Evolutionary conservation across 2,329 filamentous ascomycete genomes (phyloP).

Genomic region (Botryotinia narcissicola): DNA sequence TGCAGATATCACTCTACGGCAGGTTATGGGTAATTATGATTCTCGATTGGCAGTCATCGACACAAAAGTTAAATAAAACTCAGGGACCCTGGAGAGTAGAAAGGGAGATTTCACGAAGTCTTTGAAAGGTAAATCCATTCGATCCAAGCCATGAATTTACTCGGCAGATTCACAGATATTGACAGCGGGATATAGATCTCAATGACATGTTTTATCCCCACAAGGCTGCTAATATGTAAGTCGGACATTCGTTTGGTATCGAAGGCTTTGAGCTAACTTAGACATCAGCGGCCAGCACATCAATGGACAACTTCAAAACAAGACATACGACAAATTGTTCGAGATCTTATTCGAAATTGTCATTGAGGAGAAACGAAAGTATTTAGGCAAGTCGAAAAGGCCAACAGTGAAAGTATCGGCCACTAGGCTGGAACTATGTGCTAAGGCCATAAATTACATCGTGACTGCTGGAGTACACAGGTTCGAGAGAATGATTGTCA

Average conservation of each 20-base stretch:
- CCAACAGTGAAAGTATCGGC: background rate
- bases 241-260: background rate
- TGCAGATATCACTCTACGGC: background rate
- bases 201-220: slow-evolving; percentile 34
- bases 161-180: background rate
- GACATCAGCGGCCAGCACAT: slow-evolving; percentile 47
- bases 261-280: slow-evolving; percentile 22
- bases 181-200: slow-evolving; percentile 30
- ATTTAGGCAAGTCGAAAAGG: slow-evolving; percentile 46
- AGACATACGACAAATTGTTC: slow-evolving; percentile 68
- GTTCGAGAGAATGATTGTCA: slow-evolving; percentile 74
- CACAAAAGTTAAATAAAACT: slow-evolving; percentile 7
- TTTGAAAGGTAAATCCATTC: slow-evolving; percentile 24
- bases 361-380: slow-evolving; percentile 64
- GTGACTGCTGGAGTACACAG: slow-evolving; percentile 66
- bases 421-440: slow-evolving; percentile 58
- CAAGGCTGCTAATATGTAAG: slow-evolving; percentile 34
- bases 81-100: slow-evolving; percentile 7
- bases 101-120: slow-evolving; percentile 11
- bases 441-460: slow-evolving; percentile 67
- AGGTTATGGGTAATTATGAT: slow-evolving; percentile 14
- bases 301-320: slow-evolving; percentile 57
- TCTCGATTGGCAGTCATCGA: background rate
- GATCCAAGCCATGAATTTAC: background rate
- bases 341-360: slow-evolving; percentile 74